Percentiles rank a stretch among this genome's conserved stretches.
Evolutionary conservation across 352 stramenopile species (phyloP).

Genomic region (Phytophthora boehmeriae): DNA sequence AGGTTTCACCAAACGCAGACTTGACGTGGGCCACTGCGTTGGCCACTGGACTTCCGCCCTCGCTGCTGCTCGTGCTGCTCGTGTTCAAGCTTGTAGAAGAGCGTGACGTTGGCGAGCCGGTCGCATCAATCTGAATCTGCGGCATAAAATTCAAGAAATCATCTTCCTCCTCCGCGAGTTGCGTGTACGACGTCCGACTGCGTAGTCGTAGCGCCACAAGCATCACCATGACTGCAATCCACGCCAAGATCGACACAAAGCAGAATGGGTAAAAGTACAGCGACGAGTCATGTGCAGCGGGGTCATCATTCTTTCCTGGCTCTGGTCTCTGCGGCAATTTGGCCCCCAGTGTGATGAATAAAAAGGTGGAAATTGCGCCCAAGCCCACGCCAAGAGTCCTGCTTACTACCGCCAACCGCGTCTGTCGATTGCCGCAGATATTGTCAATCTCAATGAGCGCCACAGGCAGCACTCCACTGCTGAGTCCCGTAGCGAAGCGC

Average conservation of each 20-base stretch:
- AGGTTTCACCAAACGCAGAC: conserved; percentile 74
- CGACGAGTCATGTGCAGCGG: conserved; percentile 43
- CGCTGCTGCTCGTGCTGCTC: conserved; percentile 42
- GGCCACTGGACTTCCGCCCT: conserved; percentile 27
- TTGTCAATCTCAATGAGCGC: conserved; percentile 85
- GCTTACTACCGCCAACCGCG: conserved; percentile 58
- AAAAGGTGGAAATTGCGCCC: conserved; percentile 52
- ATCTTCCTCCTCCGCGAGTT: conserved; percentile 64
- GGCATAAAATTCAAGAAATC: conserved; percentile 54
- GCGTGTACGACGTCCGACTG: conserved; percentile 68
- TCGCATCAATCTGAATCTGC: conserved; percentile 38
- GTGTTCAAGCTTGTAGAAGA: conserved; percentile 37
- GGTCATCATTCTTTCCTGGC: conserved; percentile 28
- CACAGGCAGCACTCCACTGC: conserved; percentile 75
- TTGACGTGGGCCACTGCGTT: conserved; percentile 66
- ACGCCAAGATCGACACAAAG: conserved; percentile 76
- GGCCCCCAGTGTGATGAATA: conserved; percentile 51
- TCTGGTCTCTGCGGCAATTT: conserved; percentile 42
- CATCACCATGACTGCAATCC: conserved; percentile 70
- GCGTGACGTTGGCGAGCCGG: conserved; percentile 17
- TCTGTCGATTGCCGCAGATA: conserved; percentile 81
- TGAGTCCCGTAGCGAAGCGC: conserved; percentile 76
- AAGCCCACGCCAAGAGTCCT: conserved; percentile 74
- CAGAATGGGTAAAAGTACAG: conserved; percentile 83
- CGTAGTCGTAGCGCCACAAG: conserved; percentile 67